These are phyloP conservation scores for Trichoderma sp. DNA, from an alignment of 2,329 filamentous ascomycete species.

Conservation along the genomic window DNA sequence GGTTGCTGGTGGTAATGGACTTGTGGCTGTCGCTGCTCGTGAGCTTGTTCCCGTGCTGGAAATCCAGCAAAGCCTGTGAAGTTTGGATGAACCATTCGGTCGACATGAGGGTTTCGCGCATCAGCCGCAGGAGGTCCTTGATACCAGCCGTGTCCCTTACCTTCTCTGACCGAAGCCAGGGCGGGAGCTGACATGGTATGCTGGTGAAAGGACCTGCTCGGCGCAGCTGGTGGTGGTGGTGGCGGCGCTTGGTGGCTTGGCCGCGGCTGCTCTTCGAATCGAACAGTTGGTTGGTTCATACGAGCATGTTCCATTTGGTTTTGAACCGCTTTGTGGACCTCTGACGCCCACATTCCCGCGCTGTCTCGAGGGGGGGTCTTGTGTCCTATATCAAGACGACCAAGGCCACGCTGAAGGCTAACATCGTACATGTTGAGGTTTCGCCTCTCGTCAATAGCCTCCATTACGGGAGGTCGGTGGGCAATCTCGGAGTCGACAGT, in stretches of 20 bases:
- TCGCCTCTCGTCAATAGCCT: conserved; percentile 52
- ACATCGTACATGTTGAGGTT: conserved; percentile 66
- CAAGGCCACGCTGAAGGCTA: conserved; percentile 67
- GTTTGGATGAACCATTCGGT: conserved; percentile 63
- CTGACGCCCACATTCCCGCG: conserved; percentile 60
- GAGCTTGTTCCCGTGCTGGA: conserved; percentile 43
- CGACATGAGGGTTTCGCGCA: conserved; percentile 51
- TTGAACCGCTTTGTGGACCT: conserved; percentile 59
- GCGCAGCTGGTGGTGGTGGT: conserved; percentile 37
- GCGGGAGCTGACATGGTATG: conserved; percentile 64
- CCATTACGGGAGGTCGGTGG: conserved; percentile 40
- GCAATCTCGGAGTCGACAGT: conserved; percentile 63
- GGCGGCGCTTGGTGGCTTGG: conserved; percentile 40
- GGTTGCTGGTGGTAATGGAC: conserved; percentile 3
- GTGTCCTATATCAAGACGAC: conserved; percentile 65
- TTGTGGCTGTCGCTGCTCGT: conserved; percentile 30
- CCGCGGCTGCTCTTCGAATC: conserved; percentile 56
- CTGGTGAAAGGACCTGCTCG: conserved; percentile 50
- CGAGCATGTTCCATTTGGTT: conserved; percentile 58
- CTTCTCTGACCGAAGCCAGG: conserved; percentile 59
- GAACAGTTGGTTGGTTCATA: conserved; percentile 52
- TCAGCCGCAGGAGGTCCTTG: conserved; percentile 54
- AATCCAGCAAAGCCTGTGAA: conserved; percentile 57
- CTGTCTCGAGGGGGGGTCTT: conserved; percentile 56
- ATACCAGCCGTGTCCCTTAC: conserved; percentile 74